phyloP scores from a whole-genome alignment of 2,329 filamentous ascomycete species.

The Penicillium sp. region DNA sequence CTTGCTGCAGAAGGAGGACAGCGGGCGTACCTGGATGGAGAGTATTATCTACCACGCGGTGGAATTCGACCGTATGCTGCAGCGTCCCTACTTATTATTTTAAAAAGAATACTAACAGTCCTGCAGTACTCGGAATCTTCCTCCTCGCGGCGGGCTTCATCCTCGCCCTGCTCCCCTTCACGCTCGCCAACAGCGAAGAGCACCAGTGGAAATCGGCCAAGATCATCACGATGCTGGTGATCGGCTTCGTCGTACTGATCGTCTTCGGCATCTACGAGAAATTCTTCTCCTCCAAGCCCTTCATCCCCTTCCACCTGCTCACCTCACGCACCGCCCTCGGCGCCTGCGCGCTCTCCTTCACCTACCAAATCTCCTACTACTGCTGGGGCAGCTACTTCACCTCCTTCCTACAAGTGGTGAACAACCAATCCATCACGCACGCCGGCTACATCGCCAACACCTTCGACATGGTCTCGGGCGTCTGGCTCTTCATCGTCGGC shows the following conservation, averaged over 20 bases:
- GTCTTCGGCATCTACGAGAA: slow-evolving; percentile 59
- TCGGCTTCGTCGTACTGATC: slow-evolving; percentile 60
- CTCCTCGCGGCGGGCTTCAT: slow-evolving; percentile 65
- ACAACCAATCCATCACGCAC: slow-evolving; percentile 33
- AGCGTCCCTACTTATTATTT: too few species aligned
- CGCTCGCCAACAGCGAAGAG: slow-evolving; percentile 49
- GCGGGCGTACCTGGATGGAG: slow-evolving; percentile 53
- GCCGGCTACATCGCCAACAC: slow-evolving; percentile 53
- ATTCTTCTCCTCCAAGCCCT: slow-evolving; percentile 57
- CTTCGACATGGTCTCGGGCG: slow-evolving; percentile 59
- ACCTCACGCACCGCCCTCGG: slow-evolving; percentile 27
- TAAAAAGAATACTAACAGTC: not conserved
- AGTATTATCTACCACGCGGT: slow-evolving; percentile 57
- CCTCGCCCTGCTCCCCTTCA: slow-evolving; percentile 70
- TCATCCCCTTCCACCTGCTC: slow-evolving; percentile 59
- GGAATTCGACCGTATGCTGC: slow-evolving; percentile 60
- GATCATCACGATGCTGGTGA: slow-evolving; percentile 57
- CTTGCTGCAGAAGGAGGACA: slow-evolving; percentile 48
- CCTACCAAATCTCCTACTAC: slow-evolving; percentile 29
- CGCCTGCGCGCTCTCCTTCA: slow-evolving; percentile 34
- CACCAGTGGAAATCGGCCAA: slow-evolving; percentile 49
- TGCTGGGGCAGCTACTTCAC: slow-evolving; percentile 28
- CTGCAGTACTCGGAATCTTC: slow-evolving; percentile 62
- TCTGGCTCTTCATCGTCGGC: slow-evolving; percentile 61
- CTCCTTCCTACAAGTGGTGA: slow-evolving; percentile 30